Conservation (phyloP, 1,284 basidiomycete species). For the Lignosus rhinocerotis region DNA sequence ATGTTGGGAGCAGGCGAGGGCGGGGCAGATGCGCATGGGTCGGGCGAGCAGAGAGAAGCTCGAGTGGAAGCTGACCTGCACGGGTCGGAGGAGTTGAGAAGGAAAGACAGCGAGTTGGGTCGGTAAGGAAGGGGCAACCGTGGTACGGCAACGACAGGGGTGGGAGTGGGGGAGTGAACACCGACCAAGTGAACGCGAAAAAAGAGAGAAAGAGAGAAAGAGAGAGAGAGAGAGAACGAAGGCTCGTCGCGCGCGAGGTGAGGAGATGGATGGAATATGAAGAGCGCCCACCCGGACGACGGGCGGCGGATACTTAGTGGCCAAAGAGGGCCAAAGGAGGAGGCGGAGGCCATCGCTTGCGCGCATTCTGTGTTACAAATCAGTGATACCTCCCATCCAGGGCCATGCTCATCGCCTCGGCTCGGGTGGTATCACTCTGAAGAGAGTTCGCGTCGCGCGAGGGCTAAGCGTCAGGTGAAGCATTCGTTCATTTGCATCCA, state of each 20-base stretch:
- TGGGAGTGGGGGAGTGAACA: background rate
- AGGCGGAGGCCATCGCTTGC: background rate
- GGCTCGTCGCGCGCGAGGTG: no score
- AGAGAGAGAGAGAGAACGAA: background rate
- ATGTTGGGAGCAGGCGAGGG: background rate
- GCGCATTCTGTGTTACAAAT: background rate
- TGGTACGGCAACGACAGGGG: background rate
- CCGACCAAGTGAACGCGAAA: background rate
- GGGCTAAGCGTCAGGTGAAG: no score
- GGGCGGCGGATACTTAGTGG: no score
- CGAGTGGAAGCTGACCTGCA: background rate
- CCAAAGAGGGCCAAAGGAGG: background rate
- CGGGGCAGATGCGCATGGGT: background rate
- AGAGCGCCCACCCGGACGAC: no score
- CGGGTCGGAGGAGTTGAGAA: background rate
- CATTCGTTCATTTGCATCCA: no score
- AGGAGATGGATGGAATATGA: no score
- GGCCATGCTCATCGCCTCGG: no score
- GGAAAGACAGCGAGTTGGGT: constrained; percentile 14
- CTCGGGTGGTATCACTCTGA: no score
- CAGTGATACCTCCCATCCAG: background rate
- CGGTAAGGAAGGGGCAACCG: constrained; percentile 7
- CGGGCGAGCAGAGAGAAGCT: background rate
- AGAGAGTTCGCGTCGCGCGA: no score
- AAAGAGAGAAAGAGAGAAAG: background rate